Evolutionary conservation across 345 rosid species (phyloP), one percentile per base, ranked within the genome.

Genomic region (Rhizophora mangle): DNA sequence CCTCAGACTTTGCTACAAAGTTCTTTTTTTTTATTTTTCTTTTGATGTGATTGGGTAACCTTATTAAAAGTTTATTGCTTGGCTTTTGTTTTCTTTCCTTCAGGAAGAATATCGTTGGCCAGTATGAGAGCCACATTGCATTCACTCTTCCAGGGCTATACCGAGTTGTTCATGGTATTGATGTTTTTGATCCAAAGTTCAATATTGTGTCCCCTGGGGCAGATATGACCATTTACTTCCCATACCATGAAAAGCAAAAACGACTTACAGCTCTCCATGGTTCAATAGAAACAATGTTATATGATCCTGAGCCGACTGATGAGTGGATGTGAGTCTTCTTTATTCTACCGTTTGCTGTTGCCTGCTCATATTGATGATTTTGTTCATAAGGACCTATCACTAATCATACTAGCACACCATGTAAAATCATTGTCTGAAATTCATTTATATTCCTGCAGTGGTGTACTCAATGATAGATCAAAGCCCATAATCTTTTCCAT

Each of bases 151-250:
- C 99, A 5, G 99, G 98, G 72, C 78, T 82, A 65, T 95, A 92
- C 73, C 83, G 98, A 49, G 96, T 92, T 80, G 99, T 95, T 61
- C 94, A 90, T 68, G 99, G 97, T 82, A 82, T 95, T 71, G 88
- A 95, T 86, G 98, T 95, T 67, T 95, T 95, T 68, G 97, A 95
- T 81, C 97, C 99, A 0, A 95, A 95, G 76, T 95, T 95, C 88
- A 95, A 95, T 66, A 95, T 95, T 65, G 99, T 95, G 65, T 95
- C 99, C 46, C 98, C 96, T 0, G 99, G 99, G n/a, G 94, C 96
- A 6, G 99, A 95, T 80, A 90, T 92, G 98, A 70, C 83, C 68
- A 95, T 95, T 62, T 95, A 95, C 74, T 92, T 92, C 79, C 94
- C 99, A 5, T 92, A 76, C 74, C 80, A 60, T 30, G 91, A 87